Base-by-base conservation (phyloP, 2,329 filamentous ascomycete species). In the Penicillium rolfsii region DNA sequence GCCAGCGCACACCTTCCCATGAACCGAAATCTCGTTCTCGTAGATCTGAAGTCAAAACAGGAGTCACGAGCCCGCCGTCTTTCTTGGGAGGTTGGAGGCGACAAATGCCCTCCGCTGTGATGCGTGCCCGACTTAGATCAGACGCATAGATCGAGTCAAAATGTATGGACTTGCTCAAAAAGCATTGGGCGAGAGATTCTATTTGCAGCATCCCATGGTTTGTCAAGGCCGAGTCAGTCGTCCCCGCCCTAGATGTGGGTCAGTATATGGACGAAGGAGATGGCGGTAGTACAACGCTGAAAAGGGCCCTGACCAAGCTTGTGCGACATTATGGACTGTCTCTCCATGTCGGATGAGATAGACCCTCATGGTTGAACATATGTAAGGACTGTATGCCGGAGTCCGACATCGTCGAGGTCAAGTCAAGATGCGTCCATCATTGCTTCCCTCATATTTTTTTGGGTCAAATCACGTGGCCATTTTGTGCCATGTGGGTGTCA, bases 331-430 rank as follows among this genome's bases (percentile, higher is more conserved):
- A 78, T 97, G 91, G 66, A 96, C 90, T 16, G 91, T 94, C 80
- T 97, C 93, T 72, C 89, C 93, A 82, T 97, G 93, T 59, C 93
- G 88, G 70, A 96, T 87, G 69, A 97, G 83, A 70, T 93, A 87
- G 58, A 97, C 76, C 71, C 83, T 84, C 85, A 89, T 86, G 5
- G 26, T 54, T 19, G 9, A 14, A 35, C 41, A 30, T 54, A 26
- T 30, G 38, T n/a, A 8, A 30, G 22, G 24, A 22, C 35, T 2
- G 5, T 55, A 45, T 48, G 19, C 26, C 33, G 35, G 24, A 24
- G 11, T 53, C 45, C 12, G n/a, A 28, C 50, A 53, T 38, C 3
- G 30, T 24, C 28, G 35, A 26, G n/a, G 19, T 26, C 22, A 40
- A 53, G 50, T 24, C 41, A 3, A 24, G 53, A 9, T 43, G 28